Percentiles rank a stretch among this genome's conserved stretches.
These are phyloP conservation scores for Colletotrichum somersetense DNA, from an alignment of 2,329 filamentous ascomycete species.

Conservation along the genomic window DNA sequence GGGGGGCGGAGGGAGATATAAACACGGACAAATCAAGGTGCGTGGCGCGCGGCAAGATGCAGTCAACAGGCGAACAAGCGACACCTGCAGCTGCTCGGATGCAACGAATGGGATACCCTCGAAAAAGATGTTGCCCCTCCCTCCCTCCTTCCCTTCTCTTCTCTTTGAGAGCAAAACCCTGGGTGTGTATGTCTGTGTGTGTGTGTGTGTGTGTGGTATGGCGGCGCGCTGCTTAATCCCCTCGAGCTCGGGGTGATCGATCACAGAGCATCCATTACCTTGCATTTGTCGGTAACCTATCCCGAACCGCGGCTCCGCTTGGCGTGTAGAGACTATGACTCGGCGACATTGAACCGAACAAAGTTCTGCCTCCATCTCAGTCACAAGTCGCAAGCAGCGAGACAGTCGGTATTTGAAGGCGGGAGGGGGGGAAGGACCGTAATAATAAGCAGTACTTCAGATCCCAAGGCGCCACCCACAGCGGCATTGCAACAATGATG, in stretches of 20 bases:
- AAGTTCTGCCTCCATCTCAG: too few species aligned
- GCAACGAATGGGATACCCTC: not conserved
- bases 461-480: not conserved
- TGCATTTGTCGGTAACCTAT: slow-evolving; percentile 38
- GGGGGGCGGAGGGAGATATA: not conserved
- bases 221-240: not conserved
- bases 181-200: not conserved
- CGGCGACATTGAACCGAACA: too few species aligned
- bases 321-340: too few species aligned
- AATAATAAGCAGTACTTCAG: not conserved
- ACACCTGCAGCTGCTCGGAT: not conserved
- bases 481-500: not conserved
- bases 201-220: not conserved
- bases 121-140: not conserved
- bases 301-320: slow-evolving; percentile 4
- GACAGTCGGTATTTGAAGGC: too few species aligned
- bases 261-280: slow-evolving; percentile 13
- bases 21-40: not conserved
- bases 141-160: not conserved
- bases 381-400: too few species aligned
- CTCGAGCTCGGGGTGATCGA: not conserved
- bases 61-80: slow-evolving; percentile 9
- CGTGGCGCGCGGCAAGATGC: slow-evolving; percentile 36
- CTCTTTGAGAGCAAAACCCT: not conserved
- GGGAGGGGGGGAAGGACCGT: too few species aligned